Base-by-base conservation (phyloP, 495 filamentous ascomycete species). In the Extremus antarcticus region DNA sequence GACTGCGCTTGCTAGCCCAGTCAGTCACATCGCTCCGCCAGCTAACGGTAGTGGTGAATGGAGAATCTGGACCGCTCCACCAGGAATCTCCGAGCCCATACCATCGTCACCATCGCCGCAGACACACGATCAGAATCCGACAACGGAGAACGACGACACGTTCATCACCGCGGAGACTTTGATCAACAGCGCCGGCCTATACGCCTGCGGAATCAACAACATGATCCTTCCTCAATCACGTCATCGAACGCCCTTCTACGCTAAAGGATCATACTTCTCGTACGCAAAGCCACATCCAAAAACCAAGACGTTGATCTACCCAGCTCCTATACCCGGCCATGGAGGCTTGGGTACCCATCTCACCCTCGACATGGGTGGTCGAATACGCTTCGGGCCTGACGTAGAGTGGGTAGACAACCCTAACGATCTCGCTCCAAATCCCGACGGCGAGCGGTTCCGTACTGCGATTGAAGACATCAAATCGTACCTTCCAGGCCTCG, bases 221-320 rank as follows among this genome's bases (percentile, higher is more conserved):
- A 81, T 88, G 74, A 77, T 98, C 24, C 76, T 91, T 0, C 86
- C 87, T 0, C 24, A 62, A 0, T 71, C 70, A 3, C 71, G 79
- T 0, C 81, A 82, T 49, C 67, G 72, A 16, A 77, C 68, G 13
- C 78, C 87, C 2, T 85, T 78, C 69, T 98, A 86, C 70, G 92
- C 91, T 24, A 98, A 97, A 72, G 92, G 92, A 0, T 90, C 88
- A 11, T 98, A 98, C 72, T 96, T 91, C 72, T 88, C 86, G 29
- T 95, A 95, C 71, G 68, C 76, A 1, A 70, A 80, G 0, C 78
- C 83, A 2, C 61, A 58, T 0, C 90, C 88, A 3, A 74, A 71
- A 15, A 84, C 94, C 1, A 71, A 66, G 8, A 91, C 85, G 0
- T 78, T 97, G 2, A 71, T 98, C 20, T 98, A 98, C 65, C 92